Conservation (phyloP, 306 rosid genomes). For the Psophocarpus tetragonolobus region DNA sequence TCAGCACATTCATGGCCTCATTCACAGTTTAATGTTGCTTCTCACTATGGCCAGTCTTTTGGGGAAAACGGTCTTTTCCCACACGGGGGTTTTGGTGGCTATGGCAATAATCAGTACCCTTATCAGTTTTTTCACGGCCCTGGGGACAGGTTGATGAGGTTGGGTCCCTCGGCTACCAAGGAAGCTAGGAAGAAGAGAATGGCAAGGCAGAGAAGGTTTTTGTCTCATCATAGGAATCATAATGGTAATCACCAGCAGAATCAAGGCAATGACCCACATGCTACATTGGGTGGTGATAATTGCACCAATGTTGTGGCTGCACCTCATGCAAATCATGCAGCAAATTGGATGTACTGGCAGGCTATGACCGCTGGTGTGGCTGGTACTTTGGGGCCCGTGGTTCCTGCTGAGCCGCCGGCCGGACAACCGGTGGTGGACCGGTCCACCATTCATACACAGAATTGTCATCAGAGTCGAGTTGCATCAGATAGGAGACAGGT, state of each 20-base stretch:
- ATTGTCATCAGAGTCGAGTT: constrained; percentile 38
- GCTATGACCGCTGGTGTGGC: constrained; percentile 26
- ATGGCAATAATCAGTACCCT: constrained; percentile 48
- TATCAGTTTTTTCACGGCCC: constrained; percentile 54
- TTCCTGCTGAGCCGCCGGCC: background rate
- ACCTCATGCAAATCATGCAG: constrained; percentile 37
- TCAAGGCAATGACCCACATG: constrained; percentile 45
- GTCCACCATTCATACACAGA: constrained; percentile 50
- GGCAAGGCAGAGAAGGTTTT: constrained; percentile 77
- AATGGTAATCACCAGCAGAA: constrained; percentile 36
- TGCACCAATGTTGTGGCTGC: constrained; percentile 43
- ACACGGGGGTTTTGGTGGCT: constrained; percentile 30
- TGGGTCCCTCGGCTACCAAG: constrained; percentile 81
- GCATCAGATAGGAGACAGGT: constrained; percentile 60
- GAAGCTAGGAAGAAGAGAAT: constrained; percentile 96
- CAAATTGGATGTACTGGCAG: constrained; percentile 85
- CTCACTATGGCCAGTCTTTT: constrained; percentile 55
- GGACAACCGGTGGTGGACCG: constrained; percentile 37
- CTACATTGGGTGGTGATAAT: constrained; percentile 48
- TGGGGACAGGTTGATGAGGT: constrained; percentile 55
- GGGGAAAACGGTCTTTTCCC: constrained; percentile 41
- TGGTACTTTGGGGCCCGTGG: constrained; percentile 35
- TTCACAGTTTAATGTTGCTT: constrained; percentile 50
- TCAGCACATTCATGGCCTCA: constrained; percentile 60
- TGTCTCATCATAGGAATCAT: constrained; percentile 58